Conservation (phyloP, 345 rosid species). For the Streptanthus diversifolius region DNA sequence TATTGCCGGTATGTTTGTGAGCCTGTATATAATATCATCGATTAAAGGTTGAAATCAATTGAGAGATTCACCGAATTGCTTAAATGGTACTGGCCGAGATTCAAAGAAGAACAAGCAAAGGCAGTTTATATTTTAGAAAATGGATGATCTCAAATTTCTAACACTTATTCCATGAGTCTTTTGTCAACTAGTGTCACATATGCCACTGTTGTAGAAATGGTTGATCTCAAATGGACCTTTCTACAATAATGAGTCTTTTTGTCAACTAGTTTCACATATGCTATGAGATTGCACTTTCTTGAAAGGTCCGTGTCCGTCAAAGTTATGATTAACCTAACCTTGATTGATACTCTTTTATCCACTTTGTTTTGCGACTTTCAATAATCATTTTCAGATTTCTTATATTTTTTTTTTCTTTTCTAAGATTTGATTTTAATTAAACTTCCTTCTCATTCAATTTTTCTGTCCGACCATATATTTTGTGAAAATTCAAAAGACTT, state of each 20-base stretch:
- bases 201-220: too few relatives aligned
- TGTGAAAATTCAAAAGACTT: not conserved
- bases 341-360: not conserved
- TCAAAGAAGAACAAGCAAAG: not conserved
- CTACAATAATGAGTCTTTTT: not conserved
- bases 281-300: not conserved
- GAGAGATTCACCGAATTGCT: not conserved
- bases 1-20: not conserved
- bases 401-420: not conserved
- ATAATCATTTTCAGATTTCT: not conserved
- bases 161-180: not conserved
- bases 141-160: not conserved
- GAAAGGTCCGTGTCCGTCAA: not conserved
- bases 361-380: not conserved
- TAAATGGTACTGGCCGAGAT: not conserved
- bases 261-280: not conserved
- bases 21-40: too few relatives aligned
- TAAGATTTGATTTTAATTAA: not conserved
- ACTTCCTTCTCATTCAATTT: not conserved
- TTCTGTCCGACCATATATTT: not conserved
- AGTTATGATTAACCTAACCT: not conserved
- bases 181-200: not conserved
- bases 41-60: too few relatives aligned
- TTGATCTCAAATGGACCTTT: too few relatives aligned
- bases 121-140: not conserved